Evolutionary conservation across 208 protist species (phyloP), one percentile per base, ranked within the genome.

Genomic region (Naegleria gruberi): DNA sequence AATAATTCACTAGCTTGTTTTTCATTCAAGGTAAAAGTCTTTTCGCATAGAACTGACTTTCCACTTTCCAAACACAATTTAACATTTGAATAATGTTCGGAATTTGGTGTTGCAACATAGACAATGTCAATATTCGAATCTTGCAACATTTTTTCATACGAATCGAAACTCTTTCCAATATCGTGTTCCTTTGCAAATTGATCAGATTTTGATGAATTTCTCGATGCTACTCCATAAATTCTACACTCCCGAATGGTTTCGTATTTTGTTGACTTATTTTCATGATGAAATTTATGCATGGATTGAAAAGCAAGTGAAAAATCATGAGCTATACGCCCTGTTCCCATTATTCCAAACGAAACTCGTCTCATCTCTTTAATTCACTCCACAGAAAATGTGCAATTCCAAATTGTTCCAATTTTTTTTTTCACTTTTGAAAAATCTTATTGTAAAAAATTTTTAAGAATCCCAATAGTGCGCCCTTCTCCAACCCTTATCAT

Each of bases 291-390:
- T 77, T 77, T 77, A 37, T 37, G 17, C 65, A 87, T 41, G 44
- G 26, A 40, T 19, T 65, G 6, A 30, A 90, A 81, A 4, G 87
- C 43, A 12, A 42, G 26, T 40, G 12, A 15, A 84, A 90, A 90
- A 37, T 90, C 87, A 84, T 90, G 87, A 41, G 87, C 87, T 41
- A 90, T 90, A 17, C 77, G 77, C 19, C 87, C 87, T 81, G 87
- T 90, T 19, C 87, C 87, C 12, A 90, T 12, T 41, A 90, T 77
- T 30, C 87, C 87, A 46, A 46, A 87, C n/a, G n/a, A n/a, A n/a
- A n/a, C n/a, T n/a, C n/a, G n/a, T n/a, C n/a, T n/a, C n/a, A n/a
- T n/a, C n/a, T n/a, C n/a, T n/a, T n/a, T n/a, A n/a, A n/a, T n/a
- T n/a, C n/a, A n/a, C n/a, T n/a, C n/a, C n/a, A n/a, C n/a, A n/a